Base-by-base conservation (phyloP, 768 basidiomycete species). In the Pleurotus tuber-regium region DNA sequence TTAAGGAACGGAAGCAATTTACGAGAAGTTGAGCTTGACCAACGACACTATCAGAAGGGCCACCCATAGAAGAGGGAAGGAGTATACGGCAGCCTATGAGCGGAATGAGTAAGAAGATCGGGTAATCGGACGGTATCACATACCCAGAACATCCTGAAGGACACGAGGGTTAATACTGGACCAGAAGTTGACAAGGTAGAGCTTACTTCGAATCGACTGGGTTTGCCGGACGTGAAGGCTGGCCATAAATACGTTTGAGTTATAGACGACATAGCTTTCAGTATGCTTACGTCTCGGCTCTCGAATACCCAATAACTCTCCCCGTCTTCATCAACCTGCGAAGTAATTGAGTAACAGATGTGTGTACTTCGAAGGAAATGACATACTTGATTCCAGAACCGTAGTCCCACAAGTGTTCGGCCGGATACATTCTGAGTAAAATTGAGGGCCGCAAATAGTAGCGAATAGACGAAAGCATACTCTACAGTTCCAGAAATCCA, bases 401-500 rank as follows among this genome's bases (percentile, higher is more conserved):
- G 78, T 54, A 99, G 73, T 18, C 97, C 97, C 9, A 98, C 97
- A 12, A 99, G 75, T 19, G 88, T 93, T 57, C 97, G 75, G 2
- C 97, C 97, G 0, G 94, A 82, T 11, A 99, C 93, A 61, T 99
- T 99, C 88, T 94, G 42, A 21, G 43, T 33, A 35, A 28, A 21
- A 16, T 54, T n/a, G 53, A 21, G 25, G 48, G 43, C 52, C 18
- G 18, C 1, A 21, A 31, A 31, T 43, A 2, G 16, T 38, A 50
- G n/a, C 43, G 48, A 30, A 21, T 21, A 31, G 29, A 28, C 7
- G 30, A 12, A 9, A 33, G 54, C 82, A 54, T 62, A 93, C 92
- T 65, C 94, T 76, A 58, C 92, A 93, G 61, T 96, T 98, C 97
- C 96, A 99, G 67, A 99, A 99, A 70, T 99, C 97, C 82, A 96